Percentiles rank a stretch among this genome's conserved stretches.
These are phyloP conservation scores for Boletus sp. DNA, from an alignment of 768 basidiomycete genomes.

Conservation along the genomic window DNA sequence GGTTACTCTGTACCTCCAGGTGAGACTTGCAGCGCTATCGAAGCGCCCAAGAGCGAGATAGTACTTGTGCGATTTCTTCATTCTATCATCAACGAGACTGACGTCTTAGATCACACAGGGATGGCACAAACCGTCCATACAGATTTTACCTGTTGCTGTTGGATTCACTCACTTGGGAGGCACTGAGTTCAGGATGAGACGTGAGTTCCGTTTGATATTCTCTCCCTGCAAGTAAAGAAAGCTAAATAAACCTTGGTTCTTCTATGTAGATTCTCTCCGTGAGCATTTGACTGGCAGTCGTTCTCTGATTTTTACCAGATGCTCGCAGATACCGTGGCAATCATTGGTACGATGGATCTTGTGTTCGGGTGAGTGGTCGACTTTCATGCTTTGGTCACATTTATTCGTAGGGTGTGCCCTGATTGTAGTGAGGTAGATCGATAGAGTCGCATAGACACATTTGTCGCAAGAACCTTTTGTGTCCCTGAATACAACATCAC, in stretches of 20 bases:
- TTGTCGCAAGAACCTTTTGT: too few species aligned
- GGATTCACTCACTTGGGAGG: constrained; percentile 96
- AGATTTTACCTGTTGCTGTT: constrained; percentile 71
- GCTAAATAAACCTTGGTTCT: too few species aligned
- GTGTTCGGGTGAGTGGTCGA: constrained; percentile 36
- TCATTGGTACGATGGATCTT: constrained; percentile 42
- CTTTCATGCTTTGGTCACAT: too few species aligned
- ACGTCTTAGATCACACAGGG: constrained; percentile 41
- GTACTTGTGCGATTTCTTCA: constrained; percentile 62
- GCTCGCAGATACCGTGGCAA: too few species aligned
- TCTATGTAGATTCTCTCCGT: too few species aligned
- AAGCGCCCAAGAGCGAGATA: constrained; percentile 99
- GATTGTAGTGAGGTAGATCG: constrained; percentile 31
- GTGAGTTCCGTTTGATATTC: constrained; percentile 42
- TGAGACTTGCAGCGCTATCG: constrained; percentile 96
- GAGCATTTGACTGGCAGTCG: too few species aligned
- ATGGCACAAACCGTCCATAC: constrained; percentile 95
- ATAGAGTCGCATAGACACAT: constrained; percentile 16
- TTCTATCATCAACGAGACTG: neutral
- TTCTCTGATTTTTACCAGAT: too few species aligned
- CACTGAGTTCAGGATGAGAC: constrained; percentile 97
- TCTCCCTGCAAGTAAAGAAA: neutral
- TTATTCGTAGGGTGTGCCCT: too few species aligned
- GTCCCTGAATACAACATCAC: too few species aligned
- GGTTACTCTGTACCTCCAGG: constrained; percentile 96